These are phyloP conservation scores for Taxillus chinensis DNA, from an alignment of 164 flowering plant genomes.

Conservation along the genomic window DNA sequence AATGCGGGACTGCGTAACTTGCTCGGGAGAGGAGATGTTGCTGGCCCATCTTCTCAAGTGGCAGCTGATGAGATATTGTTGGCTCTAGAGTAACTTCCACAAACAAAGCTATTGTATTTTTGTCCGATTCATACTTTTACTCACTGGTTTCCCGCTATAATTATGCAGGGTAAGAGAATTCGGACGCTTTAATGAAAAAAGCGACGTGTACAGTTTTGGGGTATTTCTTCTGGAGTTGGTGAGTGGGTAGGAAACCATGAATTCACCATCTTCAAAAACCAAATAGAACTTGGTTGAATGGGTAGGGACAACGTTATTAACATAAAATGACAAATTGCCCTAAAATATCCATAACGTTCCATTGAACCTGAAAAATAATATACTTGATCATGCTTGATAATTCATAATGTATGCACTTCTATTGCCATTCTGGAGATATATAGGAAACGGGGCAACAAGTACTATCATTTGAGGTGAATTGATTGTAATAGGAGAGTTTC, in stretches of 20 bases:
- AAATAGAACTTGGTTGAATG: slow-evolving; percentile 49
- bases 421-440: slow-evolving; percentile 1
- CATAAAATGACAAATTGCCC: background rate
- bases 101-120: background rate
- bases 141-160: too few species aligned
- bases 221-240: slow-evolving; percentile 81
- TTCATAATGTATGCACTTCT: background rate
- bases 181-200: slow-evolving; percentile 63
- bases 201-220: slow-evolving; percentile 84
- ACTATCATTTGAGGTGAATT: too few species aligned
- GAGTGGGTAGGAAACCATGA: slow-evolving; percentile 66
- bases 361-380: too few species aligned
- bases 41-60: slow-evolving; percentile 61
- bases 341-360: background rate
- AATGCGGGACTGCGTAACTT: slow-evolving; percentile 82
- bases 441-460: too few species aligned
- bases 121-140: too few species aligned
- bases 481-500: too few species aligned
- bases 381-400: too few species aligned
- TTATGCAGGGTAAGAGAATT: slow-evolving; percentile 63
- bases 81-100: slow-evolving; percentile 65
- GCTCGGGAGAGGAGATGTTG: slow-evolving; percentile 51
- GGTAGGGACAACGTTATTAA: slow-evolving; percentile 32
- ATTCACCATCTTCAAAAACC: slow-evolving; percentile 25
- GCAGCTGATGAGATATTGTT: slow-evolving; percentile 62